These are phyloP conservation scores for Vaccinium corymbosum DNA, from an alignment of 148 eudicot species.

Conservation along the genomic window DNA sequence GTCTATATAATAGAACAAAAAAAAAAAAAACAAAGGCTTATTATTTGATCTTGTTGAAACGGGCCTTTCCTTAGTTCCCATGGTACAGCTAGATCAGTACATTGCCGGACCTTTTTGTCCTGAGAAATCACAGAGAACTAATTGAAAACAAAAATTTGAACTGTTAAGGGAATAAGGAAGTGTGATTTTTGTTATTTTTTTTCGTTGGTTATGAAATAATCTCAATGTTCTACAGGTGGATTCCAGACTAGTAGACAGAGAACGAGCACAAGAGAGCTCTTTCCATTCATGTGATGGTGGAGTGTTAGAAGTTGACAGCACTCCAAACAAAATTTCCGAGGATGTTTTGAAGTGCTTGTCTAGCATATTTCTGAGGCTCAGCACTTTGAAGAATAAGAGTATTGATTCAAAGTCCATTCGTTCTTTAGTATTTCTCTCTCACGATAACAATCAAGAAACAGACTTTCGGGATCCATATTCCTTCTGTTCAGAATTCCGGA, in stretches of 20 bases:
- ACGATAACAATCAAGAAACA: constrained; percentile 24
- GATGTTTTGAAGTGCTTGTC: constrained; percentile 73
- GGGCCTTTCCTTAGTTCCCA: not conserved
- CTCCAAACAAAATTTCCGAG: constrained; percentile 75
- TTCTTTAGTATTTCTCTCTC: constrained; percentile 31
- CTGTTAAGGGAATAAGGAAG: not conserved
- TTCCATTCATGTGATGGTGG: constrained; percentile 37
- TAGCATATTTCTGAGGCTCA: constrained; percentile 62
- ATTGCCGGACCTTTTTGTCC: too few relatives aligned
- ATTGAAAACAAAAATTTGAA: too few relatives aligned
- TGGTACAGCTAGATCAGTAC: too few relatives aligned
- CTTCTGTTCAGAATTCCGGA: constrained; percentile 30
- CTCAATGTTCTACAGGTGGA: constrained; percentile 20
- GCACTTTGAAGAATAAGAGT: constrained; percentile 44
- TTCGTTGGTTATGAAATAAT: constrained; percentile 5
- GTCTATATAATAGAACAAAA: too few relatives aligned
- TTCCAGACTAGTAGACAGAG: constrained; percentile 35
- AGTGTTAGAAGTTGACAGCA: constrained; percentile 37
- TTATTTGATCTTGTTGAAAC: not conserved
- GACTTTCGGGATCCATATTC: constrained; percentile 63
- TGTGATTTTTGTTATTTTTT: not conserved
- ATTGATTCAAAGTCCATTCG: constrained; percentile 35
- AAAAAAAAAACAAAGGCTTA: not conserved
- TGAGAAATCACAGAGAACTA: too few relatives aligned
- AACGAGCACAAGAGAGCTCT: constrained; percentile 45